A percentile compares a stretch with the other conserved stretches of the same genome.
Conservation (phyloP, 441 rosid genomes). For the Bruguiera hainesii region DNA sequence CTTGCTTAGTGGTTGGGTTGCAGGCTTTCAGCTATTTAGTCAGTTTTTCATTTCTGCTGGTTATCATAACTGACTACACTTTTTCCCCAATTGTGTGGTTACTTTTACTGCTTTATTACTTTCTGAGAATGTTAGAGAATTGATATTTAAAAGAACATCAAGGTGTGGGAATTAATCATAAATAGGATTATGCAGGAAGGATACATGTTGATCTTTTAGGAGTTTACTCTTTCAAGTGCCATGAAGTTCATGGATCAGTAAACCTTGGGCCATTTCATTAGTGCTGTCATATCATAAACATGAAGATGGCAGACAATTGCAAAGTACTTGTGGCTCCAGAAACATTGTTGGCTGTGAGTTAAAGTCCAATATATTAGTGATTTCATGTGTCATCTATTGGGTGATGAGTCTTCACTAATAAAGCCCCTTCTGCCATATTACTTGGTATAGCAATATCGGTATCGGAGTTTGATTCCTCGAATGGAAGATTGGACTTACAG, state of each 20-base stretch:
- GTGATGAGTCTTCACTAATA: background rate
- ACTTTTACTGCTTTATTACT: conserved; percentile 26
- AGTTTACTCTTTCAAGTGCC: no score
- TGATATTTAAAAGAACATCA: background rate
- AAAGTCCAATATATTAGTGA: background rate
- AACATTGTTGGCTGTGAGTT: background rate
- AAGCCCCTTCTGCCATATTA: conserved; percentile 16
- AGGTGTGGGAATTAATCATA: background rate
- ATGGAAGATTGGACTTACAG: background rate
- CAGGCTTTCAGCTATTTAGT: conserved; percentile 16
- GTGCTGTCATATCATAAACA: conserved; percentile 38
- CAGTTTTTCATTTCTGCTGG: conserved; percentile 23
- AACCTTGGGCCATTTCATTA: background rate
- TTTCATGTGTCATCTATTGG: background rate
- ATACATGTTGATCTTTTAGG: no score
- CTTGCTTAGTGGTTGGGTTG: conserved; percentile 17
- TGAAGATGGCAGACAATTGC: conserved; percentile 34
- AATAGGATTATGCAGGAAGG: background rate
- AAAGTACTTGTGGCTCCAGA: conserved; percentile 7
- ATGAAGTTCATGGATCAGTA: no score
- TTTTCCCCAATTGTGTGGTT: conserved; percentile 14
- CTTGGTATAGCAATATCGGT: conserved; percentile 16
- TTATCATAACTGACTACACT: background rate
- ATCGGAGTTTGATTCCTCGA: background rate
- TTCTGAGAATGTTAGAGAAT: background rate